Conservation (phyloP, 371 early-diverging fungal species). For the Rhizomucor miehei region DNA sequence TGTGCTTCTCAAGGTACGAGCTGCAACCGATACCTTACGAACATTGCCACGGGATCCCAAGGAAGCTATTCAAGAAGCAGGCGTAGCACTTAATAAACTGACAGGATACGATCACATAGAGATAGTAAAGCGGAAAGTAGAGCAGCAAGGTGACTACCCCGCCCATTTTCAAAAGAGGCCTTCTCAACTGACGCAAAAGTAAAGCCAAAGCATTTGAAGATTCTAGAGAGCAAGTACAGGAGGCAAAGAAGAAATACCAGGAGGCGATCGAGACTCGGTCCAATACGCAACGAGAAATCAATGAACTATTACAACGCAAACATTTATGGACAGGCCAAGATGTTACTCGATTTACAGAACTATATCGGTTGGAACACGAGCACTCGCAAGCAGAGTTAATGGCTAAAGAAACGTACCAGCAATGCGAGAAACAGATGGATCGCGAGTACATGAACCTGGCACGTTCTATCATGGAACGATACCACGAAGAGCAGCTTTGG, state of each 20-base stretch:
- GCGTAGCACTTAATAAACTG: slow-evolving; percentile 66
- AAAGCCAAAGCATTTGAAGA: slow-evolving; percentile 54
- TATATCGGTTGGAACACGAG: slow-evolving; percentile 79
- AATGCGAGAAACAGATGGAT: slow-evolving; percentile 69
- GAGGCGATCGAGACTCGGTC: slow-evolving; percentile 67
- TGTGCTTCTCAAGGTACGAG: slow-evolving; percentile 23
- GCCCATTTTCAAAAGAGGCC: background rate
- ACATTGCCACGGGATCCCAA: slow-evolving; percentile 35
- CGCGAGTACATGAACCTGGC: slow-evolving; percentile 65
- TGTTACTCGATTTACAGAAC: slow-evolving; percentile 80
- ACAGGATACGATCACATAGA: slow-evolving; percentile 86
- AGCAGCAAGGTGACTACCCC: slow-evolving; percentile 51
- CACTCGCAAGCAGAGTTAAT: slow-evolving; percentile 64
- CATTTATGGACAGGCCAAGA: slow-evolving; percentile 85
- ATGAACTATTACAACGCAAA: slow-evolving; percentile 84
- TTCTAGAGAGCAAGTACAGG: slow-evolving; percentile 55
- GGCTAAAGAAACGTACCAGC: slow-evolving; percentile 61
- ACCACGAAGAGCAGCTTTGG: slow-evolving; percentile 95
- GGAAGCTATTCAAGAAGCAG: slow-evolving; percentile 43
- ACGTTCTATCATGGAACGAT: slow-evolving; percentile 72
- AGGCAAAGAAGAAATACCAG: slow-evolving; percentile 72
- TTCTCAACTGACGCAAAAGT: background rate
- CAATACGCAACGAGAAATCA: slow-evolving; percentile 82
- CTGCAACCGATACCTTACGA: slow-evolving; percentile 27
- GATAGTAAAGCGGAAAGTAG: slow-evolving; percentile 68